These are phyloP conservation scores for Ophiostoma perfectum DNA, from an alignment of 2,329 filamentous ascomycete species.

Conservation along the genomic window DNA sequence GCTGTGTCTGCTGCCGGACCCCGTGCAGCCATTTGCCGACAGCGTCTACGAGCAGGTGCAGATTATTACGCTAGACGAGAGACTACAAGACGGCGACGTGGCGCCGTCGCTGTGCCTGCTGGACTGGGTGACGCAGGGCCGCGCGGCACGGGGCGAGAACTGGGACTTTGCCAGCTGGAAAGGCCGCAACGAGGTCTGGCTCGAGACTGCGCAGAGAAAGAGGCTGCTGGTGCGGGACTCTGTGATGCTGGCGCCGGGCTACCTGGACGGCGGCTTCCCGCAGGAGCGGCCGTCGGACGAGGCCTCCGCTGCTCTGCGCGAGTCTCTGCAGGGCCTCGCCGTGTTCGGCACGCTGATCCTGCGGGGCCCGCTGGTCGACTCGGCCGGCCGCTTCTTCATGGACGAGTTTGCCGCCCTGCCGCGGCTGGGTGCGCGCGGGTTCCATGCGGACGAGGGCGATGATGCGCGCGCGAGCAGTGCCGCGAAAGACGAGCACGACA, in stretches of 20 bases:
- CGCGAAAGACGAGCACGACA: slow-evolving; percentile 37
- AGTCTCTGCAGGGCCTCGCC: slow-evolving; percentile 67
- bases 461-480: slow-evolving; percentile 33
- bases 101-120: slow-evolving; percentile 64
- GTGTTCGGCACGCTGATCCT: slow-evolving; percentile 83
- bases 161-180: slow-evolving; percentile 79
- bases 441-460: slow-evolving; percentile 45
- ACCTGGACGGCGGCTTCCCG: slow-evolving; percentile 30
- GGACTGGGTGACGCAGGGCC: slow-evolving; percentile 91
- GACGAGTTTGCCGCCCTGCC: slow-evolving; percentile 72
- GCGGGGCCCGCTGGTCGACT: slow-evolving; percentile 63
- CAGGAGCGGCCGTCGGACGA: not conserved
- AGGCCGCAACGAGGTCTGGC: slow-evolving; percentile 84
- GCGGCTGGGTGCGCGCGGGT: slow-evolving; percentile 76
- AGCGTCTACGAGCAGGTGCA: slow-evolving; percentile 70
- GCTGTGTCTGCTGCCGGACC: slow-evolving; percentile 74
- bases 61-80: slow-evolving; percentile 36
- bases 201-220: slow-evolving; percentile 28
- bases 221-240: slow-evolving; percentile 80
- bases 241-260: slow-evolving; percentile 53
- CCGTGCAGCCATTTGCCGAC: slow-evolving; percentile 81
- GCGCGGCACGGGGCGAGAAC: slow-evolving; percentile 76
- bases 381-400: slow-evolving; percentile 68
- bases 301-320: slow-evolving; percentile 17
- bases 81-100: slow-evolving; percentile 26